Base-by-base conservation (phyloP, 2,329 filamentous ascomycete genomes). In the Colletotrichum abscissum region DNA sequence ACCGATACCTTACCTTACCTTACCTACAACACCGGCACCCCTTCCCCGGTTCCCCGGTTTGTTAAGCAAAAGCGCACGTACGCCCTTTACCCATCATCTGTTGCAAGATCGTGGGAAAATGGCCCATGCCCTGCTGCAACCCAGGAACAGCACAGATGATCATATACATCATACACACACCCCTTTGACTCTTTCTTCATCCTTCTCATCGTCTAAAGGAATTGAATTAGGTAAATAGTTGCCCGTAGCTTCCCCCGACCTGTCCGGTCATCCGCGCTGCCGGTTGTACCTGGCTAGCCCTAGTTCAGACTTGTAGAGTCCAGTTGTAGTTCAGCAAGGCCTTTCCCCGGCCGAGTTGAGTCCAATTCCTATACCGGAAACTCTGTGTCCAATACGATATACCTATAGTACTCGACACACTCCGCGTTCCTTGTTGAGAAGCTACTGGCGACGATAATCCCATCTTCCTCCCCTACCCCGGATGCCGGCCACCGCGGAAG, bases 1-100 rank as follows among this genome's bases (percentile, higher is more conserved):
- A 22, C 33, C 33, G 33, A 11, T 35, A 35, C 33, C 33, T 35
- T 35, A 35, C 33, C 33, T 35, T 35, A 35, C 33, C 33, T 22
- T 63, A 26, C 38, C 19, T 24, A 35, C 67, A 5, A 26, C 42
- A 59, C 66, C 65, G 70, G 66, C 46, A 56, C 57, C 54, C 59
- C 26, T 69, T 33, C 59, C 55, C 70, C 70, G 66, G 66, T 69
- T 69, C 59, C 70, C 70, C 66, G 59, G 66, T 52, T 52, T 60
- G 42, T 49, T 8, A 9, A 49, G 16, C 42, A 42, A 63, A 59
- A 64, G 70, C 69, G 56, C 54, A 49, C 16, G 42, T 19, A 49
- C 42, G 42, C 42, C 7, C 42, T n/a, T 42, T 35, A 65, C 59
- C 22, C 52, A 26, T 65, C 52, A 26, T 58, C 30, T 26, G 54